A percentile compares a stretch with the other conserved stretches of the same genome.
These are phyloP conservation scores for Lipomyces kockii DNA, from an alignment of 805 yeast species.

Conservation along the genomic window DNA sequence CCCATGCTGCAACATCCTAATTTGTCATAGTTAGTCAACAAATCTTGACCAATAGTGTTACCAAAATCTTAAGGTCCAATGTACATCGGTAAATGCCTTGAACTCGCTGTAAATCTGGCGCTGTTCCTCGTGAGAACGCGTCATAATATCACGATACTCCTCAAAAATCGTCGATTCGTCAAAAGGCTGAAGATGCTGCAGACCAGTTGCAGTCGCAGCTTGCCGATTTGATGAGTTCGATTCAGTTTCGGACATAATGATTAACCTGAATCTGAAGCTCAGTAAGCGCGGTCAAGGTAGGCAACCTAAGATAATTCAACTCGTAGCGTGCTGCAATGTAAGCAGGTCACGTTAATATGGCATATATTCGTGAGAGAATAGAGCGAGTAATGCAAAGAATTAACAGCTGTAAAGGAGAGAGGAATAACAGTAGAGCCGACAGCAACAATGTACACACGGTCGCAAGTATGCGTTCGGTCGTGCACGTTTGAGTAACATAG, in stretches of 20 bases:
- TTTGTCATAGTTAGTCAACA: neutral
- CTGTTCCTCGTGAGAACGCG: slow-evolving; percentile 24
- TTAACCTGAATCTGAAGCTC: neutral
- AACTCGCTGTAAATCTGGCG: slow-evolving; percentile 19
- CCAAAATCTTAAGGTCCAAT: neutral
- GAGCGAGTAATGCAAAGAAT: too few relatives aligned
- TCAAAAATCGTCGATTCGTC: slow-evolving; percentile 16
- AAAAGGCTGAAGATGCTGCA: neutral
- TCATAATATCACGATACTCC: slow-evolving; percentile 24
- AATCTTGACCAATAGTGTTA: neutral
- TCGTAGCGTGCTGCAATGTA: too few relatives aligned
- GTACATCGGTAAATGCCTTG: slow-evolving; percentile 20
- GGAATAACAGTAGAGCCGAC: neutral
- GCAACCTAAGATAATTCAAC: neutral
- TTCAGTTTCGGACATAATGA: neutral
- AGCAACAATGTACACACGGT: neutral
- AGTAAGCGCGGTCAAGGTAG: neutral
- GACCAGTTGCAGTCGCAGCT: neutral
- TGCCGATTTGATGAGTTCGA: neutral
- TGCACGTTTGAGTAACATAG: neutral
- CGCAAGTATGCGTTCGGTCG: too few relatives aligned
- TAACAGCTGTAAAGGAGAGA: too few relatives aligned
- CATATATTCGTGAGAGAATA: too few relatives aligned
- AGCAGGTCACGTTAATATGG: too few relatives aligned
- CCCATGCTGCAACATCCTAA: slow-evolving; percentile 24